Percentiles rank a stretch among this genome's conserved stretches.
Evolutionary conservation across 78 protist genomes (phyloP).

Genomic region (Dictyostelium brefeldianum): DNA sequence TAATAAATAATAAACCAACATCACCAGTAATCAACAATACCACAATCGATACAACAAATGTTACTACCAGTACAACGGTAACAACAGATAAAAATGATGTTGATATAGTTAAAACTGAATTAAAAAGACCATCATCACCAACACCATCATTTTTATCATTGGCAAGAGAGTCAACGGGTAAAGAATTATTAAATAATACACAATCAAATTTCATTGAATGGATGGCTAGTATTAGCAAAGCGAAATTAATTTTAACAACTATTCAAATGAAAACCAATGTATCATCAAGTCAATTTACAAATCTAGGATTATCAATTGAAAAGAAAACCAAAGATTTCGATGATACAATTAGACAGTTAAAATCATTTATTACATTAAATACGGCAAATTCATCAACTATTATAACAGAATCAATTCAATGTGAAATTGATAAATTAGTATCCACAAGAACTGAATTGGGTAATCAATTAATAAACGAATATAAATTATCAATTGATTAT

Average conservation of each 20-base stretch:
- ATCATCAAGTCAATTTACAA: background rate
- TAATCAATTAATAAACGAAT: background rate
- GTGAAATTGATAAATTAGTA: background rate
- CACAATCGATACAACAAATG: background rate
- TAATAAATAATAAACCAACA: background rate
- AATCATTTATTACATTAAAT: background rate
- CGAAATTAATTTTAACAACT: background rate
- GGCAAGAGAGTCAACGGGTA: slow-evolving; percentile 18
- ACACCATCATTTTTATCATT: slow-evolving; percentile 29
- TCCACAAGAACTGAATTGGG: background rate
- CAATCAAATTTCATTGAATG: slow-evolving; percentile 20
- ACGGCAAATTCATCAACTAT: background rate
- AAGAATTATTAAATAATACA: slow-evolving; percentile 17
- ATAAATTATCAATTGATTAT: slow-evolving; percentile 10
- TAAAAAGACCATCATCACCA: slow-evolving; percentile 17
- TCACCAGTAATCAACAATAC: background rate
- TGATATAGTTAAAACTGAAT: background rate
- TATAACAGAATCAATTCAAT: background rate
- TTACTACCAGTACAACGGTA: background rate
- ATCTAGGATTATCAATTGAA: slow-evolving; percentile 16
- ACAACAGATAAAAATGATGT: background rate
- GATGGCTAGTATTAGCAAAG: background rate
- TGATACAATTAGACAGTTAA: slow-evolving; percentile 16
- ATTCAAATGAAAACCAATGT: slow-evolving; percentile 2
- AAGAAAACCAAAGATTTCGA: slow-evolving; percentile 9